These are phyloP conservation scores for Aeschynomene evenia DNA, from an alignment of 306 rosid species.

Conservation along the genomic window DNA sequence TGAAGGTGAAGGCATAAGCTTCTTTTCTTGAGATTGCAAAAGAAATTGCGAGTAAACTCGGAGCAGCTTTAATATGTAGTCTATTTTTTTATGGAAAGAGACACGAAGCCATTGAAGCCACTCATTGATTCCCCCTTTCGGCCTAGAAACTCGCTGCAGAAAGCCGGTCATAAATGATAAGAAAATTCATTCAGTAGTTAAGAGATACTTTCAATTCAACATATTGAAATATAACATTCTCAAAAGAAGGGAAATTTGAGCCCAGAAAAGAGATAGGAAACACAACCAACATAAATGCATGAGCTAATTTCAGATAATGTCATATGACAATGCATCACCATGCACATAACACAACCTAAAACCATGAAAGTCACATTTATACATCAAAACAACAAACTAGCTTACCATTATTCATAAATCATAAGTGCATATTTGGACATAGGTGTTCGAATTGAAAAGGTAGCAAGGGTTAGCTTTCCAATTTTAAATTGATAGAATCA, in stretches of 20 bases:
- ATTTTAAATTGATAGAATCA: no score
- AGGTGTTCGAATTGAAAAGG: no score
- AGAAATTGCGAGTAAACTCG: slow-evolving; percentile 38
- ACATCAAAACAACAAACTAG: no score
- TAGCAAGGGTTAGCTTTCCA: no score
- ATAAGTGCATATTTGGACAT: no score
- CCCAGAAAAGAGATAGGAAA: neutral
- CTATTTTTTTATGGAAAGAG: slow-evolving; percentile 63
- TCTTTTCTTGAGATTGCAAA: slow-evolving; percentile 45
- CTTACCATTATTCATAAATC: no score
- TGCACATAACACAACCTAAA: neutral
- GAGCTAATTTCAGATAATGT: neutral
- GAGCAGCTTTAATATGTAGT: slow-evolving; percentile 51
- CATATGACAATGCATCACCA: neutral
- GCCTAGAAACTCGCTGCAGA: slow-evolving; percentile 84
- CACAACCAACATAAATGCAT: neutral
- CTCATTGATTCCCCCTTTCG: slow-evolving; percentile 73
- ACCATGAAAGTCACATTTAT: no score
- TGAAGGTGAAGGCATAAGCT: slow-evolving; percentile 43
- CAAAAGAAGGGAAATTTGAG: neutral
- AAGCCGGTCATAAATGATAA: slow-evolving; percentile 7
- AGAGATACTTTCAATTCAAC: neutral
- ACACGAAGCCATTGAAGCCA: slow-evolving; percentile 98
- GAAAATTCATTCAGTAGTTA: slow-evolving; percentile 9
- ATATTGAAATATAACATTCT: neutral